These are phyloP conservation scores for Juglanconis oblonga DNA, from an alignment of 2,329 filamentous ascomycete genomes.

Conservation along the genomic window DNA sequence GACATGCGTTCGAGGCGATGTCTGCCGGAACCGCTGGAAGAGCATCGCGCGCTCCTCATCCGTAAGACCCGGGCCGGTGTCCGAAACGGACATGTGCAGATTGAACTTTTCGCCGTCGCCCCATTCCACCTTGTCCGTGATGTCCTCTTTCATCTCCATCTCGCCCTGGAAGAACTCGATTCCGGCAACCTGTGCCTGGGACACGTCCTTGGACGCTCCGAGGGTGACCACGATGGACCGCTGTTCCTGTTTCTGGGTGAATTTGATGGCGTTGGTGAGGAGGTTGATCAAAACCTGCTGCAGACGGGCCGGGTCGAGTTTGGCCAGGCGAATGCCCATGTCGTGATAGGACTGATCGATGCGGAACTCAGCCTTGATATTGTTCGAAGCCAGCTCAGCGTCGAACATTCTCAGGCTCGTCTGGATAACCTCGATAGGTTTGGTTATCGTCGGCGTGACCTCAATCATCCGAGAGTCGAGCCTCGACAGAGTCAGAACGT, in stretches of 20 bases:
- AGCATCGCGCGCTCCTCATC: constrained; percentile 69
- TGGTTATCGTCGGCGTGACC: constrained; percentile 67
- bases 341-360: constrained; percentile 66
- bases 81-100: constrained; percentile 68
- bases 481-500: constrained; percentile 71
- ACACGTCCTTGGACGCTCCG: constrained; percentile 56
- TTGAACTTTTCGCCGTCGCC: constrained; percentile 68
- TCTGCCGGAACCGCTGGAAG: constrained; percentile 78
- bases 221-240: constrained; percentile 62
- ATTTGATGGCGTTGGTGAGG: constrained; percentile 66
- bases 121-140: constrained; percentile 62
- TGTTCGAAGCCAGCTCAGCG: constrained; percentile 67
- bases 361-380: constrained; percentile 67
- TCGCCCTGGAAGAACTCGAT: constrained; percentile 47
- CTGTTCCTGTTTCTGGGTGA: constrained; percentile 58
- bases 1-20: constrained; percentile 71
- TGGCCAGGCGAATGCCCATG: constrained; percentile 67
- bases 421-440: constrained; percentile 64
- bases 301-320: constrained; percentile 71
- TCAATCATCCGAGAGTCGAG: constrained; percentile 72
- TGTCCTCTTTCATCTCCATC: constrained; percentile 38
- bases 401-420: constrained; percentile 77
- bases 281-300: constrained; percentile 76
- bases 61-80: constrained; percentile 70
- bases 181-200: constrained; percentile 36